These are phyloP conservation scores for Delonix regia DNA, from an alignment of 306 rosid genomes.

Conservation along the genomic window DNA sequence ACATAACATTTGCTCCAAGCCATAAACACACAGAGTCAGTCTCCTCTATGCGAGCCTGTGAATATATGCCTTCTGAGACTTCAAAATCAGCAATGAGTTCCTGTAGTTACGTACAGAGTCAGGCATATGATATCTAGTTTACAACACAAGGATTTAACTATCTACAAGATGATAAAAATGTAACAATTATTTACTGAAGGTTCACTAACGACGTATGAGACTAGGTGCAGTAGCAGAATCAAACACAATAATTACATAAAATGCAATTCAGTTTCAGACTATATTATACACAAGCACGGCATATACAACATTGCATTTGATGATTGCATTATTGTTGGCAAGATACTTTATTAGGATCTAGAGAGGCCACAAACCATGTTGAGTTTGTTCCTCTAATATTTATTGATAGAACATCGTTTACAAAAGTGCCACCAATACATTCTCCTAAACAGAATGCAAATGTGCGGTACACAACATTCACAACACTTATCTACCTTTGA, in stretches of 20 bases:
- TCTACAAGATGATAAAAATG: background rate
- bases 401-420: background rate
- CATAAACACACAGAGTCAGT: slow-evolving; percentile 81
- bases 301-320: background rate
- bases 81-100: slow-evolving; percentile 86
- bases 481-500: background rate
- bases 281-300: background rate
- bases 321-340: background rate
- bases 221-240: background rate
- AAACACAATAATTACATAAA: background rate
- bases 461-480: slow-evolving; percentile 11
- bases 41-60: slow-evolving; percentile 77
- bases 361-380: background rate
- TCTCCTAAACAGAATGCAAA: background rate
- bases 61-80: slow-evolving; percentile 88
- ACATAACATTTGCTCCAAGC: slow-evolving; percentile 98
- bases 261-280: background rate
- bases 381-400: background rate
- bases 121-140: slow-evolving; percentile 17
- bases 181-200: background rate
- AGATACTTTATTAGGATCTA: background rate
- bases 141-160: background rate
- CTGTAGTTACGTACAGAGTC: slow-evolving; percentile 43
- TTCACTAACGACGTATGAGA: slow-evolving; percentile 6
- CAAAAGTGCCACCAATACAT: background rate